phyloP scores from a whole-genome alignment of 2,329 filamentous ascomycete species.

The Botryotinia convoluta region DNA sequence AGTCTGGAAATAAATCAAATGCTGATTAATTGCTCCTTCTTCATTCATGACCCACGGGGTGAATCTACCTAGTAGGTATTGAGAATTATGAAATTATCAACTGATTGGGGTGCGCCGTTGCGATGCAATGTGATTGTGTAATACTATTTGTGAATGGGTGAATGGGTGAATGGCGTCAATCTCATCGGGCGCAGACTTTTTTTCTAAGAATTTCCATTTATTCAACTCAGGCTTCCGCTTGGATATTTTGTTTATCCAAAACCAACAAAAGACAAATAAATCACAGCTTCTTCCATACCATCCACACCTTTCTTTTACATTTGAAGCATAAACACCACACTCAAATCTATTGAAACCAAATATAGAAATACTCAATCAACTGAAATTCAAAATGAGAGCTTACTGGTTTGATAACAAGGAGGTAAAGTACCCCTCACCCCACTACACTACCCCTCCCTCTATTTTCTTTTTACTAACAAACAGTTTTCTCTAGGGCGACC shows the following conservation, averaged over 20 bases:
- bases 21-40: background rate
- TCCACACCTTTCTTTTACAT: background rate
- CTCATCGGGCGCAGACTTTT: background rate
- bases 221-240: background rate
- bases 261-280: background rate
- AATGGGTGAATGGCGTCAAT: conserved; percentile 12
- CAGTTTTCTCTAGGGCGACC: conserved; percentile 68
- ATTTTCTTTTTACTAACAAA: conserved; percentile 23
- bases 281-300: background rate
- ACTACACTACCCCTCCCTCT: conserved; percentile 6
- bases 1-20: background rate
- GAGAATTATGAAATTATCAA: background rate
- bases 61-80: background rate
- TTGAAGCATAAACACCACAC: background rate
- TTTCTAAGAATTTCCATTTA: background rate
- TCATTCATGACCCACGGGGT: background rate
- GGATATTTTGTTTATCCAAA: background rate
- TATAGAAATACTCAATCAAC: background rate
- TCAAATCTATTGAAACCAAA: background rate
- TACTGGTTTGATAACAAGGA: conserved; percentile 69
- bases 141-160: background rate
- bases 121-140: background rate
- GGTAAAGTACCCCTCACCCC: conserved; percentile 42
- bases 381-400: conserved; percentile 56
- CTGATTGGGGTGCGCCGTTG: background rate